These are phyloP conservation scores for Aspergillus neoniger DNA, from an alignment of 2,329 filamentous ascomycete genomes.

Conservation along the genomic window DNA sequence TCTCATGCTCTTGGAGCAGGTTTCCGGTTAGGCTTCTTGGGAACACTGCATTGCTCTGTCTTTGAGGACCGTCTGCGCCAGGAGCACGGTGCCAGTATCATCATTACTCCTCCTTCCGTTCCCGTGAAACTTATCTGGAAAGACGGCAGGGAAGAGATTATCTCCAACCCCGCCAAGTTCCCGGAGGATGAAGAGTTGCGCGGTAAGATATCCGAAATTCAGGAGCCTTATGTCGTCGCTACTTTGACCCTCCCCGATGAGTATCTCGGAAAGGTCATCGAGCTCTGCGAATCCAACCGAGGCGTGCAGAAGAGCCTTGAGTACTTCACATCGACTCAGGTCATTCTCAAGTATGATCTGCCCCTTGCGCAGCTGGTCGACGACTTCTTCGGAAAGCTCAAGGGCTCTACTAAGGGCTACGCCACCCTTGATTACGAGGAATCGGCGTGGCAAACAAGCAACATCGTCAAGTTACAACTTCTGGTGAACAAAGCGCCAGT, in stretches of 20 bases:
- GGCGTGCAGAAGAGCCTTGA: slow-evolving; percentile 84
- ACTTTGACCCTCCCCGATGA: slow-evolving; percentile 92
- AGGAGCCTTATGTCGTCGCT: slow-evolving; percentile 74
- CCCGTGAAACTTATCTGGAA: slow-evolving; percentile 82
- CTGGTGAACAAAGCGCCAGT: slow-evolving; percentile 92
- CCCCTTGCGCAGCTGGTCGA: slow-evolving; percentile 90
- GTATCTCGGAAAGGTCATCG: slow-evolving; percentile 90
- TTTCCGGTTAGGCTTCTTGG: slow-evolving; percentile 90
- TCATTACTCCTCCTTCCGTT: slow-evolving; percentile 94
- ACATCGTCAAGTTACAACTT: slow-evolving; percentile 84
- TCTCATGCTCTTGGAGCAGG: slow-evolving; percentile 92
- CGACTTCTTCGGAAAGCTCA: slow-evolving; percentile 95
- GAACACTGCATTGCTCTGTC: slow-evolving; percentile 98
- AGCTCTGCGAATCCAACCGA: slow-evolving; percentile 86
- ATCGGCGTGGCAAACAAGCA: slow-evolving; percentile 77
- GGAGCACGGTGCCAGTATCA: slow-evolving; percentile 91
- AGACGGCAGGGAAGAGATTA: slow-evolving; percentile 74
- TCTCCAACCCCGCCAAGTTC: slow-evolving; percentile 86
- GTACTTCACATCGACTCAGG: slow-evolving; percentile 89
- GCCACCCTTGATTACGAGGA: slow-evolving; percentile 97
- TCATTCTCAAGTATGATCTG: slow-evolving; percentile 90
- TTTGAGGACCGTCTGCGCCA: slow-evolving; percentile 94
- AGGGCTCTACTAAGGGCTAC: slow-evolving; percentile 91
- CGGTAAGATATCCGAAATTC: slow-evolving; percentile 61
- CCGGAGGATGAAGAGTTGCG: slow-evolving; percentile 68